phyloP scores from a whole-genome alignment of 768 basidiomycete species.

The Dendrothele bispora region DNA sequence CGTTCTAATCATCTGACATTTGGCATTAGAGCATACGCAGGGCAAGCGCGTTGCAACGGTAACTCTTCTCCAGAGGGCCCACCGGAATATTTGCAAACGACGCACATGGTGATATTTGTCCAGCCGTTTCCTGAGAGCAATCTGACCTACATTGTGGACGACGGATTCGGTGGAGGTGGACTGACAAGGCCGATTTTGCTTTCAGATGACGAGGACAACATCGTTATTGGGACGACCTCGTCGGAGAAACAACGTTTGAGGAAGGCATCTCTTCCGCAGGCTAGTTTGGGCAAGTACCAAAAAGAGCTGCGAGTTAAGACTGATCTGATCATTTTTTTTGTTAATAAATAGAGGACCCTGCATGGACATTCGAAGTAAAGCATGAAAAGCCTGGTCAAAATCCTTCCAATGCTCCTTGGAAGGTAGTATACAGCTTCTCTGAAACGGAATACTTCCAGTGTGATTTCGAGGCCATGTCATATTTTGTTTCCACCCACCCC shows the following conservation, averaged over 20 bases:
- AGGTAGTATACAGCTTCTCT: conserved; percentile 24
- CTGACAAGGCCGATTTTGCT: conserved; percentile 28
- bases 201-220: conserved; percentile 18
- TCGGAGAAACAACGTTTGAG: conserved; percentile 24
- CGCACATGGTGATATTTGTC: conserved; percentile 30
- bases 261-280: conserved; percentile 11
- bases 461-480: conserved; percentile 24
- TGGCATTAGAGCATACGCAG: conserved; percentile 23
- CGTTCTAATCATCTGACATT: neutral
- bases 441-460: conserved; percentile 26
- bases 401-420: conserved; percentile 17
- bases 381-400: conserved; percentile 10
- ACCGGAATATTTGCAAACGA: conserved; percentile 13
- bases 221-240: conserved; percentile 18
- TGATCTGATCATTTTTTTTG: neutral
- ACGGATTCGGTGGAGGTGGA: conserved; percentile 26
- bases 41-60: conserved; percentile 25
- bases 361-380: conserved; percentile 17
- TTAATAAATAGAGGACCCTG: too few species aligned
- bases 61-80: conserved; percentile 2
- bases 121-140: conserved; percentile 26
- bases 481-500: conserved; percentile 21
- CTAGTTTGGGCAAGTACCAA: conserved; percentile 21
- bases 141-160: conserved; percentile 31
- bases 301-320: too few species aligned